phyloP scores from a whole-genome alignment of 169 alveolate genomes.

The Cryptosporidium muris region DNA sequence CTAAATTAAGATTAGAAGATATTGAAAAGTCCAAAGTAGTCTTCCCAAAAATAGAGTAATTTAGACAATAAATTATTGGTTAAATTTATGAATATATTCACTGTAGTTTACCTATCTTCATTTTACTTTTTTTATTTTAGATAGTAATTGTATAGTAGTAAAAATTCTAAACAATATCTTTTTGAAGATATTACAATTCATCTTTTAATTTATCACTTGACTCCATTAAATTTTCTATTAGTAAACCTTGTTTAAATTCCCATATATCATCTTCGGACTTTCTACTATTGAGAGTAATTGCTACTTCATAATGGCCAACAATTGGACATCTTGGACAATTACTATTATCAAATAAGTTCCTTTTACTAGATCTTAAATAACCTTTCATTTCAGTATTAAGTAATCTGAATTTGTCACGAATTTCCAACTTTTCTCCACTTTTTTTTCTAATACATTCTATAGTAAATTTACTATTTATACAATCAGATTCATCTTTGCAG shows the following conservation, averaged over 20 bases:
- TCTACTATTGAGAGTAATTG: conserved; percentile 6
- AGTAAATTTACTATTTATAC: conserved; percentile 8
- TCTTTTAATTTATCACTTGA: no score
- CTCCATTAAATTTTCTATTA: no score
- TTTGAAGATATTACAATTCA: no score
- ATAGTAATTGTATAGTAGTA: no score
- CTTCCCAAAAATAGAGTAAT: no score
- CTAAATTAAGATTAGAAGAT: no score
- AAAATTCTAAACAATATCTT: no score
- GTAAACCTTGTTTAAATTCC: conserved; percentile 5
- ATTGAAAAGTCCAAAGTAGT: no score
- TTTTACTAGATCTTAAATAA: conserved; percentile 36
- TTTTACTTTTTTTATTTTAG: no score
- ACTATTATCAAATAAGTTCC: conserved; percentile 34
- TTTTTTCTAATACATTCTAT: conserved; percentile 40
- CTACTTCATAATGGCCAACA: conserved; percentile 58
- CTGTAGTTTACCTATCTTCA: no score
- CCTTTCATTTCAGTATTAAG: conserved; percentile 46
- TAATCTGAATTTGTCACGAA: conserved; percentile 21
- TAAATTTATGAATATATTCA: no score
- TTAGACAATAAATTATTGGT: no score
- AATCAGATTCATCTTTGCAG: conserved; percentile 22
- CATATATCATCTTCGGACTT: conserved; percentile 8
- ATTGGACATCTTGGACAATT: conserved; percentile 71
- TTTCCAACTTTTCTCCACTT: conserved; percentile 16